A percentile compares a stretch with the other conserved stretches of the same genome.
Evolutionary conservation across 2,329 filamentous ascomycete genomes (phyloP).

Genomic region (Geosmithia putterillii): DNA sequence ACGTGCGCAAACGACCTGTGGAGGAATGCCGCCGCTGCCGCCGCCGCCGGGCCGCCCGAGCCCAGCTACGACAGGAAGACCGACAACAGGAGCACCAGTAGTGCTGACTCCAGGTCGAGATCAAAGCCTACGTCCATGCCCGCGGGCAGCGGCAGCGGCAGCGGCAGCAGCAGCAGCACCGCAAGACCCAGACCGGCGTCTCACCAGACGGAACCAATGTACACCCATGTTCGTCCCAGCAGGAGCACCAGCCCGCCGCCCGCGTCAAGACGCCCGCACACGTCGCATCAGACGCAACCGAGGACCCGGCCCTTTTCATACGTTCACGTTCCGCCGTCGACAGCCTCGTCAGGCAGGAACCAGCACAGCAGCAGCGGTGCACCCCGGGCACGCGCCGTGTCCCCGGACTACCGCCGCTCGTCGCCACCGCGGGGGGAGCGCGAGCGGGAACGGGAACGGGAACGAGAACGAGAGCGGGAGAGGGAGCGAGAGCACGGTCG

Average conservation of each 20-base stretch:
- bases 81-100: neutral
- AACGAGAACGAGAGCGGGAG: too few relatives aligned
- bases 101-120: neutral
- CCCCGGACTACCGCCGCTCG: slow-evolving; percentile 12
- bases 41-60: neutral
- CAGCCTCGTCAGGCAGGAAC: too few relatives aligned
- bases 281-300: neutral
- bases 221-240: slow-evolving; percentile 20
- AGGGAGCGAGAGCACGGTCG: slow-evolving; percentile 23
- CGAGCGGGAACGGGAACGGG: slow-evolving; percentile 16
- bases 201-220: slow-evolving; percentile 18
- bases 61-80: neutral
- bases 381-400: slow-evolving; percentile 6
- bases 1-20: slow-evolving; percentile 59
- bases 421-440: slow-evolving; percentile 20
- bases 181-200: slow-evolving; percentile 6
- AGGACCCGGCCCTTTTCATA: slow-evolving; percentile 19
- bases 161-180: slow-evolving; percentile 10
- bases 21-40: slow-evolving; percentile 33
- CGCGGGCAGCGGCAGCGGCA: neutral
- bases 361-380: slow-evolving; percentile 4
- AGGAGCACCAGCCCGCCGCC: neutral
- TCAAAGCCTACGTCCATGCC: neutral
- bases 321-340: slow-evolving; percentile 25
- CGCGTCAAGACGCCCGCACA: neutral